Evolutionary conservation across 768 basidiomycete genomes (phyloP).

Genomic region (Phallus indusiatus): DNA sequence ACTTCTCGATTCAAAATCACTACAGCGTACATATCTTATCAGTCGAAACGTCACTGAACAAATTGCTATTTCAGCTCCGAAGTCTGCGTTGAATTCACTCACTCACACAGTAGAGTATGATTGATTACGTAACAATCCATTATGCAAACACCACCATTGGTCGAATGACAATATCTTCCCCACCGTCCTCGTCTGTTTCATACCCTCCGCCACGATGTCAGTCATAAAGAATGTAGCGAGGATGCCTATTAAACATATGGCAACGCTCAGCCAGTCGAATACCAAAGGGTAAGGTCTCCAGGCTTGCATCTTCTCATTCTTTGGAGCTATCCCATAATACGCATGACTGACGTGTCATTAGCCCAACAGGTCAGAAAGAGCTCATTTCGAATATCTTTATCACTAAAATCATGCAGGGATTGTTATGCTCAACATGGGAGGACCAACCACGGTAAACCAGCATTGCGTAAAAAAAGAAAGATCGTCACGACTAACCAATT

Average conservation of each 20-base stretch:
- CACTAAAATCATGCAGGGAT: conserved; percentile 43
- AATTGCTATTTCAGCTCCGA: too few relatives aligned
- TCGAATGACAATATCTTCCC: too few relatives aligned
- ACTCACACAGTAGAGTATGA: too few relatives aligned
- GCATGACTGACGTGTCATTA: not conserved
- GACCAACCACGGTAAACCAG: conserved; percentile 70
- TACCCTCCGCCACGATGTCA: conserved; percentile 1
- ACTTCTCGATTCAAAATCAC: too few relatives aligned
- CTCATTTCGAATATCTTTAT: too few relatives aligned
- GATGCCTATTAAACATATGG: not conserved
- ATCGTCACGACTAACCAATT: conserved; percentile 7
- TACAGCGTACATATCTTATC: too few relatives aligned
- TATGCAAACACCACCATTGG: too few relatives aligned
- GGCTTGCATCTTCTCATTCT: not conserved
- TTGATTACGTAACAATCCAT: too few relatives aligned
- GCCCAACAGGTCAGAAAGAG: conserved; percentile 9
- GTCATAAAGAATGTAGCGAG: not conserved
- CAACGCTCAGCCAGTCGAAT: not conserved
- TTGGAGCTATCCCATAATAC: not conserved
- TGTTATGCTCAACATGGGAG: conserved; percentile 99
- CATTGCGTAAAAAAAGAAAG: not conserved
- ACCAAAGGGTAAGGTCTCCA: conserved; percentile 1
- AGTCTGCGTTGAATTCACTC: too few relatives aligned
- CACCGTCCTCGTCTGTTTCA: too few relatives aligned
- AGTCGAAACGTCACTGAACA: too few relatives aligned